Percentiles rank a stretch among this genome's conserved stretches.
These are phyloP conservation scores for Wickerhamiella pararugosa DNA, from an alignment of 1,139 yeast genomes.

Conservation along the genomic window DNA sequence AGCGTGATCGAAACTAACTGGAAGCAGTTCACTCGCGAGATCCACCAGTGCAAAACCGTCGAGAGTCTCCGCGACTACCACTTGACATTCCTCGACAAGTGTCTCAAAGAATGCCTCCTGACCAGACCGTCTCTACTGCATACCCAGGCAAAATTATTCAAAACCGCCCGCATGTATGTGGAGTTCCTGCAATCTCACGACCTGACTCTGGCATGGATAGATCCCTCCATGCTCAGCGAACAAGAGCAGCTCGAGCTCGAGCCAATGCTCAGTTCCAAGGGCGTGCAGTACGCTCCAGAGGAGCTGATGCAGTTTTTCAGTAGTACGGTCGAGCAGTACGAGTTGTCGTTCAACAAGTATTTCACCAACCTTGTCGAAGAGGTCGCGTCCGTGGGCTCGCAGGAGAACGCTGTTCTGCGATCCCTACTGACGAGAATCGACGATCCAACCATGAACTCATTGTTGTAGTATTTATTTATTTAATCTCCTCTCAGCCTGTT, in stretches of 20 bases:
- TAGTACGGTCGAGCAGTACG: slow-evolving; percentile 3
- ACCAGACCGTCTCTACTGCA: slow-evolving; percentile 44
- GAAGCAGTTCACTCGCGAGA: slow-evolving; percentile 26
- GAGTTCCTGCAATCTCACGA: slow-evolving; percentile 4
- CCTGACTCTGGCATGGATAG: slow-evolving; percentile 3
- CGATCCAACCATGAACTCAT: background rate
- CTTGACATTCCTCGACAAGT: slow-evolving; percentile 46
- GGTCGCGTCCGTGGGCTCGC: background rate
- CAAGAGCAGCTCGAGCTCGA: background rate
- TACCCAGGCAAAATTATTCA: slow-evolving; percentile 25
- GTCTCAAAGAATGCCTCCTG: slow-evolving; percentile 52
- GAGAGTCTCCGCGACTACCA: slow-evolving; percentile 37
- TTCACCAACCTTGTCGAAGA: background rate
- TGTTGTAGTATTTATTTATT: background rate
- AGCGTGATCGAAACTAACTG: slow-evolving; percentile 51
- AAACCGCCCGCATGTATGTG: slow-evolving; percentile 29
- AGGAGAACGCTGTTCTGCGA: slow-evolving; percentile 3
- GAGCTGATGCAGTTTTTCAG: slow-evolving; percentile 2
- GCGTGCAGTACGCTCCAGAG: background rate
- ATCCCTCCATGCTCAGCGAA: slow-evolving; percentile 1
- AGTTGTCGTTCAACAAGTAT: slow-evolving; percentile 2
- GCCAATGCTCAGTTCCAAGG: background rate
- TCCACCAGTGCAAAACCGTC: slow-evolving; percentile 30
- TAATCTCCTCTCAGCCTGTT: background rate
- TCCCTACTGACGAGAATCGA: background rate